Evolutionary conservation across 805 yeast species (phyloP).

Genomic region (Lachancea dasiensis): DNA sequence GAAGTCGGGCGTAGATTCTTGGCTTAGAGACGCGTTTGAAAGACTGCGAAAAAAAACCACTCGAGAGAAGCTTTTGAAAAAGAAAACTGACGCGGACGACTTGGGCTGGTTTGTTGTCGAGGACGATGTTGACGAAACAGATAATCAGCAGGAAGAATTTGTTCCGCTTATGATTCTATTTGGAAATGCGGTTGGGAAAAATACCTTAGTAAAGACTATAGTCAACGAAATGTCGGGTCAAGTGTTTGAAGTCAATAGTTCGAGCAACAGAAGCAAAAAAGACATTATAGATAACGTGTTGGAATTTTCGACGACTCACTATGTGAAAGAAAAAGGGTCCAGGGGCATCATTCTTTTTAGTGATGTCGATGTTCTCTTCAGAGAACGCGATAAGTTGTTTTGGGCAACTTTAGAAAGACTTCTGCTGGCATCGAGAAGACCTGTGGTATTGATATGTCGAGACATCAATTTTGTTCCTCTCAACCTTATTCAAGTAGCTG

Average conservation of each 20-base stretch:
- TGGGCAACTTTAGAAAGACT: constrained; percentile 69
- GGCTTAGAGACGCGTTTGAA: constrained; percentile 33
- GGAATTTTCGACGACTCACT: constrained; percentile 79
- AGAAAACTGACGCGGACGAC: constrained; percentile 20
- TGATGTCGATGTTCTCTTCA: constrained; percentile 78
- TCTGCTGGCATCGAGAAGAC: constrained; percentile 56
- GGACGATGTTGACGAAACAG: constrained; percentile 16
- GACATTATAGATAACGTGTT: constrained; percentile 59
- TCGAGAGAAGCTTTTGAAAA: constrained; percentile 31
- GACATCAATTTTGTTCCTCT: constrained; percentile 44
- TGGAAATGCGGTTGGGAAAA: constrained; percentile 79
- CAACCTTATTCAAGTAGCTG: constrained; percentile 41
- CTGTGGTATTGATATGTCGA: constrained; percentile 61
- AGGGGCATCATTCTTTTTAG: constrained; percentile 73
- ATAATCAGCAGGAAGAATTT: constrained; percentile 30
- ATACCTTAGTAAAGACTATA: constrained; percentile 63
- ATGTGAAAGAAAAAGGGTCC: constrained; percentile 49
- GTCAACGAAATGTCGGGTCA: constrained; percentile 58
- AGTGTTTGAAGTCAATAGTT: constrained; percentile 74
- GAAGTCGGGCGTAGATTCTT: constrained; percentile 21
- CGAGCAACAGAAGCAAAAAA: constrained; percentile 66
- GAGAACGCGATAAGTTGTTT: constrained; percentile 67
- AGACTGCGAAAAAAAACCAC: constrained; percentile 32
- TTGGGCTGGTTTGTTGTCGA: constrained; percentile 33
- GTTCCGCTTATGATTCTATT: constrained; percentile 59